Conservation (phyloP, 2,329 filamentous ascomycete species). For the Ophiognomonia clavigignenti-juglandacearum region DNA sequence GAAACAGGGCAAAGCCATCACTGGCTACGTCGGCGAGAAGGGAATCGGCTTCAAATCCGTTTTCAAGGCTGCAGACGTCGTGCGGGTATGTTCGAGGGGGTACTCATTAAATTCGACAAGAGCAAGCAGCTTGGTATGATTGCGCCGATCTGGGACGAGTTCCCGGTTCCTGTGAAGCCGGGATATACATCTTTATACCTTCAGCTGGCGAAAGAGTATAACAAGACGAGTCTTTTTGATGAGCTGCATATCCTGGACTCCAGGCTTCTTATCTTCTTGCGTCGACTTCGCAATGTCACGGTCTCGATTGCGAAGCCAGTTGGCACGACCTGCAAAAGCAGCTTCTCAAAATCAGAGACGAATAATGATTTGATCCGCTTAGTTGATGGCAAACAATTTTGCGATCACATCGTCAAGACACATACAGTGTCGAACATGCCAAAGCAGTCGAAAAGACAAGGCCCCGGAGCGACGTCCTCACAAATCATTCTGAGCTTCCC, state of each 20-base stretch:
- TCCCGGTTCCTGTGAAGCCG: neutral
- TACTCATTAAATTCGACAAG: neutral
- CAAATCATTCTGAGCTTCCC: too few relatives aligned
- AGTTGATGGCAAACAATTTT: too few relatives aligned
- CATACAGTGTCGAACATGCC: too few relatives aligned
- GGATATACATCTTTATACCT: neutral
- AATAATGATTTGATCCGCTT: too few relatives aligned
- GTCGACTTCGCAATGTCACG: too few relatives aligned
- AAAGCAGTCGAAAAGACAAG: too few relatives aligned
- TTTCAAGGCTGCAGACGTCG: conserved; percentile 27
- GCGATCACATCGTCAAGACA: too few relatives aligned
- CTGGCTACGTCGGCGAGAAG: conserved; percentile 30
- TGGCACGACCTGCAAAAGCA: too few relatives aligned
- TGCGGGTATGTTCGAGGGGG: conserved; percentile 19
- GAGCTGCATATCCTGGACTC: neutral
- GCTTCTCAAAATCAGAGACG: too few relatives aligned
- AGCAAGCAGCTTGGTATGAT: neutral
- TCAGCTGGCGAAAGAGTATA: neutral
- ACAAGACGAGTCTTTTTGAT: neutral
- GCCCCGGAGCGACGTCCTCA: too few relatives aligned
- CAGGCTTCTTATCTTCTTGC: neutral
- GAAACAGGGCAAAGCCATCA: conserved; percentile 11
- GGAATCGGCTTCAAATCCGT: conserved; percentile 34
- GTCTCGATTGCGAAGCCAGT: too few relatives aligned
- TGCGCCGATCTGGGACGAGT: neutral